A percentile compares a stretch with the other conserved stretches of the same genome.
Evolutionary conservation across 2,329 filamentous ascomycete genomes (phyloP).

Genomic region (Colletotrichum zoysiae): DNA sequence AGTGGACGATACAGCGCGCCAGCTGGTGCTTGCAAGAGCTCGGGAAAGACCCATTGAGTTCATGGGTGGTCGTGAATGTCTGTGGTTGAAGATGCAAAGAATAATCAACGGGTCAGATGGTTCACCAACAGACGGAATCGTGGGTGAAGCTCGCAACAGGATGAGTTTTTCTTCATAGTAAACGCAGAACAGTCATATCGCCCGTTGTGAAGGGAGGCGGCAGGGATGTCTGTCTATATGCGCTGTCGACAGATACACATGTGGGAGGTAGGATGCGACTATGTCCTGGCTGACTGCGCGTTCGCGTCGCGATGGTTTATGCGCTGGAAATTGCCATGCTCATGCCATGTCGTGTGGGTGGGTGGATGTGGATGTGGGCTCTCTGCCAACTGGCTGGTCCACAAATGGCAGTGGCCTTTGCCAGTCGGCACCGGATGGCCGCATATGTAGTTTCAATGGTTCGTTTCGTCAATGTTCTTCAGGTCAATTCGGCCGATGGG

Average conservation of each 20-base stretch:
- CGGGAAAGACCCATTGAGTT: constrained; percentile 28
- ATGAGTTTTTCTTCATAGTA: background rate
- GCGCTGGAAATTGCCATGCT: constrained; percentile 35
- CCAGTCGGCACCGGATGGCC: background rate
- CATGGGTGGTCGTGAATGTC: background rate
- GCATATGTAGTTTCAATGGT: too few relatives aligned
- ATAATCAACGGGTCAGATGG: background rate
- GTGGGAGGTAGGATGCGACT: constrained; percentile 20
- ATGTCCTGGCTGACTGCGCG: constrained; percentile 14
- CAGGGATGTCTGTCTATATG: constrained; percentile 27
- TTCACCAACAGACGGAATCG: background rate
- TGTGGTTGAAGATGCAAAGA: background rate
- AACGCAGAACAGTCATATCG: constrained; percentile 20
- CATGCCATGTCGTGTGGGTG: too few relatives aligned
- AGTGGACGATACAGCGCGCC: constrained; percentile 11
- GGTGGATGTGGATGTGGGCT: background rate
- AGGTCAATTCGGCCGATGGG: background rate
- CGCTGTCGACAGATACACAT: constrained; percentile 27
- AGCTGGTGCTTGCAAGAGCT: constrained; percentile 24
- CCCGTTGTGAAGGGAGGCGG: constrained; percentile 1
- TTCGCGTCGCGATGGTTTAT: constrained; percentile 41
- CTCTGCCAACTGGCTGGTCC: background rate
- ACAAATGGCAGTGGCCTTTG: background rate
- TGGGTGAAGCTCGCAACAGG: background rate
- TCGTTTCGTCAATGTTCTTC: background rate